Conservation (phyloP, 176 grass and related monocot genomes). For the Phyllostachys edulis region DNA sequence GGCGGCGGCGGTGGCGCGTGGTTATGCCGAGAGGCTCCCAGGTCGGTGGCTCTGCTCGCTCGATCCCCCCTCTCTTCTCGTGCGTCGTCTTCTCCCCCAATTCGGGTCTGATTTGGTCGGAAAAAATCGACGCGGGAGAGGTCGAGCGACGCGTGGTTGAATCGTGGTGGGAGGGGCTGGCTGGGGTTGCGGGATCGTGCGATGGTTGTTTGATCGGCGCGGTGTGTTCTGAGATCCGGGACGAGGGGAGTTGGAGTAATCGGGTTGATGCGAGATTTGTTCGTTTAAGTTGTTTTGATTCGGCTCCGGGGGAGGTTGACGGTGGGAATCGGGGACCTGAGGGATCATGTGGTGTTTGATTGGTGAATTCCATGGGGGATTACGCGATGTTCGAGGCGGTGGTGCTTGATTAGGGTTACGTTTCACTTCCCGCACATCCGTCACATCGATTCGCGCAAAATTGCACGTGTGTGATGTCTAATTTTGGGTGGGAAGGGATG, state of each 20-base stretch:
- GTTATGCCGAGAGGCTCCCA: slow-evolving; percentile 64
- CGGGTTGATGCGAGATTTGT: neutral
- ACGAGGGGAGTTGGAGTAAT: neutral
- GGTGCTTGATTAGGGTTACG: slow-evolving; percentile 3
- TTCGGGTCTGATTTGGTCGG: neutral
- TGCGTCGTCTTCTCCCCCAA: neutral
- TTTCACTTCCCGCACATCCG: too few species aligned
- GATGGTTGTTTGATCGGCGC: neutral
- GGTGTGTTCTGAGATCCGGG: neutral
- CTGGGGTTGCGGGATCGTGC: neutral
- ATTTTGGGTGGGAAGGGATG: neutral
- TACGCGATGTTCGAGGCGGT: neutral
- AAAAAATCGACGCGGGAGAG: neutral
- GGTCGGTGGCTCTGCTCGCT: neutral
- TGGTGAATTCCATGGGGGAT: neutral
- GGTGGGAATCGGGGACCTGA: neutral
- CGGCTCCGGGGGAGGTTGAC: neutral
- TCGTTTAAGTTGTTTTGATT: neutral
- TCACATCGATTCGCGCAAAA: neutral
- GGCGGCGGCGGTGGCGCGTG: slow-evolving; percentile 31
- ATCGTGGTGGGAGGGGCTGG: neutral
- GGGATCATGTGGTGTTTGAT: neutral
- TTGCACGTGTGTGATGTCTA: neutral
- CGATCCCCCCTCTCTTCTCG: neutral
- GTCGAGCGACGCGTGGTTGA: accelerated